Conservation (phyloP, 495 filamentous ascomycete species). For the Hypoxylon trugodes region DNA sequence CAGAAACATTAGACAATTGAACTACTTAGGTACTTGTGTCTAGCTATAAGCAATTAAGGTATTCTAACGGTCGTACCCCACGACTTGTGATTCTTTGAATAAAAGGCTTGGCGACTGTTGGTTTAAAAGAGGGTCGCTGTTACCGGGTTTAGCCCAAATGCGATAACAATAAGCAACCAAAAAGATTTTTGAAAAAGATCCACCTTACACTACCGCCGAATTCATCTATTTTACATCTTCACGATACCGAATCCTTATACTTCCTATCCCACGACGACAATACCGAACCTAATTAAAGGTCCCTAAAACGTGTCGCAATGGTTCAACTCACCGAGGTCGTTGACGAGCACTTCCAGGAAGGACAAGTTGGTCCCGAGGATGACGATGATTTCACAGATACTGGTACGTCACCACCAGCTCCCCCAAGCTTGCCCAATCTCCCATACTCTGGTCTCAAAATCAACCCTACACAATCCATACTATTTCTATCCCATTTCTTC, state of each 20-base stretch:
- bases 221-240: background rate
- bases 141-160: too few species aligned
- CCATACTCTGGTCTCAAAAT: background rate
- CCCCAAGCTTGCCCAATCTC: slow-evolving; percentile 5
- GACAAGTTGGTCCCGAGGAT: slow-evolving; percentile 74
- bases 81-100: too few species aligned
- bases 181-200: too few species aligned
- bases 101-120: too few species aligned
- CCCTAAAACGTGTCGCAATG: slow-evolving; percentile 62
- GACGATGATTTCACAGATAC: slow-evolving; percentile 91
- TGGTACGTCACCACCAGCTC: slow-evolving; percentile 65
- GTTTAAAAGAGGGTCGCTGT: too few species aligned
- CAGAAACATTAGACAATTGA: too few species aligned
- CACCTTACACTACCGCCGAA: background rate
- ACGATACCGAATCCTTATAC: background rate
- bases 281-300: background rate
- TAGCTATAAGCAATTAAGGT: too few species aligned
- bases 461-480: background rate
- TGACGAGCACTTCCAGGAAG: slow-evolving; percentile 89
- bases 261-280: background rate
- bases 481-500: background rate
- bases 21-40: too few species aligned
- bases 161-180: too few species aligned
- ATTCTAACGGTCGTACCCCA: too few species aligned
- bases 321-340: slow-evolving; percentile 95